Evolutionary conservation across 139 green algal genomes (phyloP), one percentile per base, ranked within the genome.

Genomic region (Chlorella sp.): DNA sequence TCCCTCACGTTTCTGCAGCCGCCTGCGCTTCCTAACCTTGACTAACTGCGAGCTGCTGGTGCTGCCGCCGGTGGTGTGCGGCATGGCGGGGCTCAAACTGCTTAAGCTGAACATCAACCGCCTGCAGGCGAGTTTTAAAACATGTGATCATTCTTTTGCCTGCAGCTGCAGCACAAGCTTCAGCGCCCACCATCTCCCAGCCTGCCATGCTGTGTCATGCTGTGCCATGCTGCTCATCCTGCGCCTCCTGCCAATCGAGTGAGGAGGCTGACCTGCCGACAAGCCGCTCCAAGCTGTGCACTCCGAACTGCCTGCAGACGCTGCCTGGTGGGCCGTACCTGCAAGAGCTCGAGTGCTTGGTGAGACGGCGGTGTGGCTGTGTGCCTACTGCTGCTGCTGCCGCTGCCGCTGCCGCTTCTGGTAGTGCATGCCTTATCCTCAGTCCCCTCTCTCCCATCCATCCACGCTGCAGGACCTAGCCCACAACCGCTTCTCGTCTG

Each of bases 41-140:
- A 84, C 78, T 43, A 84, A 74, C 38, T 84, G 80, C 46, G 64
- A 76, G 30, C 80, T 84, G 32, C 44, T 28, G 40, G 24, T 19
- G 30, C 65, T 84, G 80, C 80, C 80, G 32, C 62, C 80, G 0
- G 44, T 77, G 80, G 80, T 84, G 80, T 16, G 32, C 3, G 32
- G 44, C 30, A 48, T 84, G 36, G 30, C 44, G 65, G 28, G 38
- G 34, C 62, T 84, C n/a, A n/a, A 30, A 44, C 32, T 84, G 44
- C 80, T 84, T 16, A 84, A 84, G 65, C 43, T 84, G 2, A 84
- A 84, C 80, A 84, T 84, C 80, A 84, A 84, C 65, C 34, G 26
- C 2, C 48, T 84, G 19, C 51, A 81, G 75, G 75, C n/a, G 11
- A 34, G 73, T 20, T 2, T 60, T n/a, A n/a, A n/a, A n/a, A n/a